Percentiles rank a stretch among this genome's conserved stretches.
Evolutionary conservation across 208 protist genomes (phyloP).

Genomic region (Lotmaria passim): DNA sequence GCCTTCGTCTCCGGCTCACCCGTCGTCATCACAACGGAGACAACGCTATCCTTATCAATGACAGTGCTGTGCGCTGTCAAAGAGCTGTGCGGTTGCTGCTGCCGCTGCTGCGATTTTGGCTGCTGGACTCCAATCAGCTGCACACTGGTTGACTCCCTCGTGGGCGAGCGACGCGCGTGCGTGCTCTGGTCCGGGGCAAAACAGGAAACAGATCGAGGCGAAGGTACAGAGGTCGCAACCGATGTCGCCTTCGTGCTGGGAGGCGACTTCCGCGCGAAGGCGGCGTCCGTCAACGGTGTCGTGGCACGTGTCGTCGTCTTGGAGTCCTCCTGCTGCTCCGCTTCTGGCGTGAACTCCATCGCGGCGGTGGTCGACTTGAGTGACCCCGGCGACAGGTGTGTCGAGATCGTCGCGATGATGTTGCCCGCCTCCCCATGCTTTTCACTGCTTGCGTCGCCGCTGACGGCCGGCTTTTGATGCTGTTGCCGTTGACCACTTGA

Average conservation of each 20-base stretch:
- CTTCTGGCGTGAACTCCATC: neutral
- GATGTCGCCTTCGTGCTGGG: neutral
- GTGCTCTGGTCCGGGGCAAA: conserved; percentile 7
- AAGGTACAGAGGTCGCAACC: neutral
- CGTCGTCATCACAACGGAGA: conserved; percentile 10
- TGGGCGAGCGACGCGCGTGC: neutral
- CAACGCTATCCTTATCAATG: conserved; percentile 13
- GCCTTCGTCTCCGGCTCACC: neutral
- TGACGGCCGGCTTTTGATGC: too few relatives aligned
- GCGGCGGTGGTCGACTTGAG: neutral
- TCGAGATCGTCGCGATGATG: neutral
- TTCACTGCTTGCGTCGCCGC: neutral
- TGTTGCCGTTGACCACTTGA: neutral
- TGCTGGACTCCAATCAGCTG: neutral
- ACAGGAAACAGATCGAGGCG: neutral
- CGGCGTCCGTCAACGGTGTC: neutral
- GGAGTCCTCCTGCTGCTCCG: neutral
- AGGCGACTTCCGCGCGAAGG: neutral
- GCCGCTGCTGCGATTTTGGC: neutral
- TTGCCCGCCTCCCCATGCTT: neutral
- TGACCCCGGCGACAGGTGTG: neutral
- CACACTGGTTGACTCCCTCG: neutral
- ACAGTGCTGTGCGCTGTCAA: neutral
- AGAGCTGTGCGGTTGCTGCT: neutral
- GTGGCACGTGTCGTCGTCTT: neutral